Conservation (phyloP, 352 stramenopile species). For the Lagenidium giganteum region DNA sequence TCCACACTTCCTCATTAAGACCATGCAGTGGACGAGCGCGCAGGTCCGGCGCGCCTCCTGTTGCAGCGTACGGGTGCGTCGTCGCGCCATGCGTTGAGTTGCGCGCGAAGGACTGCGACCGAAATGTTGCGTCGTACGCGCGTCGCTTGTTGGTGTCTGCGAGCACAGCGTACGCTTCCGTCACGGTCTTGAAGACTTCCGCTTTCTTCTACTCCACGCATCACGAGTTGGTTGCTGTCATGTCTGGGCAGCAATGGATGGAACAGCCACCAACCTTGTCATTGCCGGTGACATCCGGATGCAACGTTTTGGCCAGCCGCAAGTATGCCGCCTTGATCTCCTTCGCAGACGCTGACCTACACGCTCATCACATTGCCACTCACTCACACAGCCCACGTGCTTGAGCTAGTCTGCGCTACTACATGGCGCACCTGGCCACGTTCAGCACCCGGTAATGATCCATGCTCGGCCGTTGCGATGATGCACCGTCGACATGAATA, state of each 20-base stretch:
- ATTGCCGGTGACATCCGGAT: constrained; percentile 84
- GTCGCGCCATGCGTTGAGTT: constrained; percentile 32
- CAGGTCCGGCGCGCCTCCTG: constrained; percentile 21
- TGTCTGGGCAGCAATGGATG: too few species aligned
- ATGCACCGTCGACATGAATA: neutral
- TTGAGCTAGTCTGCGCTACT: neutral
- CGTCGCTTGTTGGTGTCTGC: constrained; percentile 54
- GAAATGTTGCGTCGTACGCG: constrained; percentile 56
- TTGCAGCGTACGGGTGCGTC: constrained; percentile 51
- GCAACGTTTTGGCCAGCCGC: constrained; percentile 70
- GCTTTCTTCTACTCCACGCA: constrained; percentile 47
- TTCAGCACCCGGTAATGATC: constrained; percentile 84
- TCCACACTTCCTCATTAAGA: constrained; percentile 81
- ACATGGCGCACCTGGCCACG: constrained; percentile 39
- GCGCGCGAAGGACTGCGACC: constrained; percentile 33
- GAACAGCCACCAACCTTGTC: constrained; percentile 32
- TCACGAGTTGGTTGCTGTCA: neutral
- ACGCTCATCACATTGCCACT: too few species aligned
- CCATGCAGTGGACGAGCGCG: constrained; percentile 36
- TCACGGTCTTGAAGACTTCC: constrained; percentile 83
- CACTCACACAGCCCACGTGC: neutral
- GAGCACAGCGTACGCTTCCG: constrained; percentile 70
- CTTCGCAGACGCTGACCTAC: constrained; percentile 49
- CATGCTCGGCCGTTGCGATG: constrained; percentile 16
- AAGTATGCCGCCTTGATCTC: constrained; percentile 84